Percentiles rank a stretch among this genome's conserved stretches.
Evolutionary conservation across 805 yeast species (phyloP).

Genomic region (Pichia rugopelliculosa): DNA sequence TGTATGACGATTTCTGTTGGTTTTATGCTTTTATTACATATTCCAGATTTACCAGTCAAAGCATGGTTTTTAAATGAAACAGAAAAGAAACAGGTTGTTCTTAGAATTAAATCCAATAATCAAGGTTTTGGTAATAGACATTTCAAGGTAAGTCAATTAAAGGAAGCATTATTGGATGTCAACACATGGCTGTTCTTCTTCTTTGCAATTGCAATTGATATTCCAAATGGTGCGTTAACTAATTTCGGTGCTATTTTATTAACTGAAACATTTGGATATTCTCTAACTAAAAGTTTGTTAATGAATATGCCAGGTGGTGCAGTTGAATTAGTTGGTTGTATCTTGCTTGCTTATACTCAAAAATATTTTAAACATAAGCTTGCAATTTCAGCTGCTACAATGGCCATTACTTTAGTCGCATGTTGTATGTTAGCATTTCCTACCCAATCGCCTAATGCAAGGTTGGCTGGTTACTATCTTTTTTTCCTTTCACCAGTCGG

Average conservation of each 20-base stretch:
- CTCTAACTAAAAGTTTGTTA: slow-evolving; percentile 19
- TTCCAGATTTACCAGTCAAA: slow-evolving; percentile 29
- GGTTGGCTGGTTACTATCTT: slow-evolving; percentile 26
- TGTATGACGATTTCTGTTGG: slow-evolving; percentile 29
- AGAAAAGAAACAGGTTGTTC: slow-evolving; percentile 30
- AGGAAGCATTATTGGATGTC: slow-evolving; percentile 23
- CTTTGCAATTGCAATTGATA: slow-evolving; percentile 18
- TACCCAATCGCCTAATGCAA: slow-evolving; percentile 11
- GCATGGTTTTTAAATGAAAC: slow-evolving; percentile 31
- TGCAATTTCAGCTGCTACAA: slow-evolving; percentile 16
- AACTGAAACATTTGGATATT: slow-evolving; percentile 25
- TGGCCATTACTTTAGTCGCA: slow-evolving; percentile 10
- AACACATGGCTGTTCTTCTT: slow-evolving; percentile 39
- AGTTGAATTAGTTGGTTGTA: slow-evolving; percentile 28
- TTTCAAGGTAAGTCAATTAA: slow-evolving; percentile 24
- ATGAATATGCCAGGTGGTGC: slow-evolving; percentile 26
- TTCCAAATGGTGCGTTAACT: slow-evolving; percentile 37
- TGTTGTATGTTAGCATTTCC: slow-evolving; percentile 20
- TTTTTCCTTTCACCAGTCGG: slow-evolving; percentile 21
- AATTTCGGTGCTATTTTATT: slow-evolving; percentile 36
- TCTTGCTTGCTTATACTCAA: slow-evolving; percentile 24
- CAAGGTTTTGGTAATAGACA: slow-evolving; percentile 29
- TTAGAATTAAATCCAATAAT: slow-evolving; percentile 27
- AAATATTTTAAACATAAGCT: slow-evolving; percentile 22
- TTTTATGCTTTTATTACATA: slow-evolving; percentile 19